phyloP scores from a whole-genome alignment of 768 basidiomycete genomes.

The Terana coerulea region DNA sequence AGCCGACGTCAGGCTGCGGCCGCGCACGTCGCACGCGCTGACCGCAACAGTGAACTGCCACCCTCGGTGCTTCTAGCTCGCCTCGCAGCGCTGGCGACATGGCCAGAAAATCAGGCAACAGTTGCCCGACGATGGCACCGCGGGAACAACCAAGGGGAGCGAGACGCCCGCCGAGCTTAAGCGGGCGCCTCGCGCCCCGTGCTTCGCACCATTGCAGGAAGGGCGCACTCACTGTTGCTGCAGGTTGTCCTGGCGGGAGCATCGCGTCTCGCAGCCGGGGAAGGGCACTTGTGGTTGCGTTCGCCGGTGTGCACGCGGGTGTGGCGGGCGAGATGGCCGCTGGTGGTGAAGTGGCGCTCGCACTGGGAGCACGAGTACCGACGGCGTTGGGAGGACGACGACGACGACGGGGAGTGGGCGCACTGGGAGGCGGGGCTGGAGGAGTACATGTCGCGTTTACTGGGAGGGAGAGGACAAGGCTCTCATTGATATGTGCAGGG shows the following conservation, averaged over 20 bases:
- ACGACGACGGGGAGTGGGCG: background rate
- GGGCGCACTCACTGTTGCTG: constrained; percentile 49
- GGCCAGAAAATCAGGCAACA: background rate
- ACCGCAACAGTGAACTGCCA: too few relatives aligned
- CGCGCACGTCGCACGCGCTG: too few relatives aligned
- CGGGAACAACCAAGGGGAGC: background rate
- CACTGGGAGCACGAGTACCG: constrained; percentile 67
- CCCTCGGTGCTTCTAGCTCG: background rate
- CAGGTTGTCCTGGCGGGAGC: constrained; percentile 87
- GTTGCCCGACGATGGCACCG: background rate
- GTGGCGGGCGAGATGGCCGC: constrained; percentile 85
- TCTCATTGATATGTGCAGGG: constrained; percentile 14
- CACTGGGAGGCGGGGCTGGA: background rate
- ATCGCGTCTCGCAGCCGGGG: constrained; percentile 91
- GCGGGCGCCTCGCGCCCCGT: background rate
- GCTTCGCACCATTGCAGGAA: background rate
- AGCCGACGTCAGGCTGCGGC: background rate
- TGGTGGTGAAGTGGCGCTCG: constrained; percentile 79
- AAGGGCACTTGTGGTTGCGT: constrained; percentile 88
- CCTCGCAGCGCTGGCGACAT: background rate
- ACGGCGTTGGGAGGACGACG: background rate
- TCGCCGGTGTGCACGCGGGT: constrained; percentile 90
- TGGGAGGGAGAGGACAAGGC: constrained; percentile 1
- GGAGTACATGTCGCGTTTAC: constrained; percentile 4
- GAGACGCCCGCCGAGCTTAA: background rate